Conservation (phyloP, 2,329 filamentous ascomycete species). For the Iodosphaeria phyllophila region DNA sequence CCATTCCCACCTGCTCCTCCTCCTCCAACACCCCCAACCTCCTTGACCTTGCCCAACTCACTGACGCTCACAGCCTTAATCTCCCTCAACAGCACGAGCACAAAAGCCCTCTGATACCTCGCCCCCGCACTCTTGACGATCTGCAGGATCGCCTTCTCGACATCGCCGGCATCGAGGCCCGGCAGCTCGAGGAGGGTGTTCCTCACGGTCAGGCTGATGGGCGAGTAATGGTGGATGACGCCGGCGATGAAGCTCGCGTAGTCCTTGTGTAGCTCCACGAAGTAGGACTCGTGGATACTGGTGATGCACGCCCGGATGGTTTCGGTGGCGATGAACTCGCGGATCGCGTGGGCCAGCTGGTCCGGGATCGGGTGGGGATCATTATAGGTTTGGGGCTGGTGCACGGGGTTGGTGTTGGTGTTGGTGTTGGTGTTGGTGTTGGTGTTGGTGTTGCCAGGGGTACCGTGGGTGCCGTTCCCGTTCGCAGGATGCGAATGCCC, state of each 20-base stretch:
- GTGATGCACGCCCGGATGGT: conserved; percentile 81
- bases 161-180: conserved; percentile 48
- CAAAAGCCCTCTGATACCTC: conserved; percentile 62
- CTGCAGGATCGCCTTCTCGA: conserved; percentile 44
- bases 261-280: conserved; percentile 89
- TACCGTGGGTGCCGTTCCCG: too few species aligned
- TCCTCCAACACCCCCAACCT: conserved; percentile 18
- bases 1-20: conserved; percentile 3
- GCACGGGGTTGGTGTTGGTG: conserved; percentile 15
- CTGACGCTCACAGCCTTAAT: conserved; percentile 83
- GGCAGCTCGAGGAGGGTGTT: conserved; percentile 65
- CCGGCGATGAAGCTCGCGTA: conserved; percentile 73
- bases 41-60: conserved; percentile 73
- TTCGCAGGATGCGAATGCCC: conserved; percentile 5
- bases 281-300: conserved; percentile 86
- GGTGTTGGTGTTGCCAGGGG: conserved; percentile 4
- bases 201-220: conserved; percentile 49
- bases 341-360: conserved; percentile 45
- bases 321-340: conserved; percentile 77
- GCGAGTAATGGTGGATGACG: conserved; percentile 61
- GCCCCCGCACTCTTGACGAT: conserved; percentile 39
- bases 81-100: conserved; percentile 71
- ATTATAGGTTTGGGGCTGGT: too few species aligned
- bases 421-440: conserved; percentile 21
- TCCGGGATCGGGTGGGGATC: conserved; percentile 29